These are phyloP conservation scores for Penicillium arizonense DNA, from an alignment of 495 filamentous ascomycete genomes.

Conservation along the genomic window DNA sequence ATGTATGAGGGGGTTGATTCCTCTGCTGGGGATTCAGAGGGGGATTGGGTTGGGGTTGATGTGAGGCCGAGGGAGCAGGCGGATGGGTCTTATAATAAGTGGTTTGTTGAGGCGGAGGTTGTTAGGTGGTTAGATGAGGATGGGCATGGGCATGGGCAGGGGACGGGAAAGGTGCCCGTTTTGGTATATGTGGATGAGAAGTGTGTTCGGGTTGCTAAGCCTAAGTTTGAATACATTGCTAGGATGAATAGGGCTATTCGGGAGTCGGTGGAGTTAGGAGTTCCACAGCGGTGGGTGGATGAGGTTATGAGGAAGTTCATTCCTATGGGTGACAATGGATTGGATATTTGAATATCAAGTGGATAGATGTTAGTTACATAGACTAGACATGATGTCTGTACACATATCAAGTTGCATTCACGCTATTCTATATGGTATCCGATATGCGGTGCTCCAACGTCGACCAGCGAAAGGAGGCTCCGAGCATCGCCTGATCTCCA, in stretches of 20 bases:
- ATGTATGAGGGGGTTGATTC: constrained; percentile 42
- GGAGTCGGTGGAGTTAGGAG: constrained; percentile 57
- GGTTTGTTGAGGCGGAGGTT: constrained; percentile 35
- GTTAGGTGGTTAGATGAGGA: constrained; percentile 33
- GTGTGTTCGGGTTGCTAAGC: constrained; percentile 32
- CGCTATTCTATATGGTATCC: constrained; percentile 15
- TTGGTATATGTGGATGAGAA: constrained; percentile 61
- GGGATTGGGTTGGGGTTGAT: constrained; percentile 22
- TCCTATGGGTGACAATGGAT: constrained; percentile 17
- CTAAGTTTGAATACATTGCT: constrained; percentile 62
- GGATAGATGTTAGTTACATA: background rate
- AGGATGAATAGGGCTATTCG: constrained; percentile 66
- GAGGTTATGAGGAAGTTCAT: constrained; percentile 58
- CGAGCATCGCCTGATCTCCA: background rate
- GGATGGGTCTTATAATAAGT: constrained; percentile 37
- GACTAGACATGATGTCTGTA: background rate
- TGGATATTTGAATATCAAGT: background rate
- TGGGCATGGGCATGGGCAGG: constrained; percentile 6
- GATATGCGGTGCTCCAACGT: constrained; percentile 2
- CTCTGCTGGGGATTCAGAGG: constrained; percentile 9
- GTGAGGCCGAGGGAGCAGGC: constrained; percentile 46
- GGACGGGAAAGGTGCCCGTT: constrained; percentile 22
- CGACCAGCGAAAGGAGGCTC: constrained; percentile 7
- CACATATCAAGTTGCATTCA: constrained; percentile 7
- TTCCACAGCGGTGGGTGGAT: constrained; percentile 56